A percentile compares a stretch with the other conserved stretches of the same genome.
These are phyloP conservation scores for Prunus yedoensis DNA, from an alignment of 331 rosid genomes.

Conservation along the genomic window DNA sequence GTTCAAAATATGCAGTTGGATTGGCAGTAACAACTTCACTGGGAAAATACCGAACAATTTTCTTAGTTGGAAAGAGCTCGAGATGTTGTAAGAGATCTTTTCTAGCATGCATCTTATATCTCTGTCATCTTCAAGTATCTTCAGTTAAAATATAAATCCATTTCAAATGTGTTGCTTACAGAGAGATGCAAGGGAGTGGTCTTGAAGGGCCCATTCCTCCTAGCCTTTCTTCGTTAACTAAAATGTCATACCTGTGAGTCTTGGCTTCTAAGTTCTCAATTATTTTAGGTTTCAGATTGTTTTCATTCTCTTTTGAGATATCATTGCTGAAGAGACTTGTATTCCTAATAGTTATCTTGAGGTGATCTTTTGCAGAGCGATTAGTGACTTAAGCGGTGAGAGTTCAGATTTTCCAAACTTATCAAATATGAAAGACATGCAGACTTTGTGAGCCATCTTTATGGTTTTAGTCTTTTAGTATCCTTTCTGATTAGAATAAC, in stretches of 20 bases:
- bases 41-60: too few relatives aligned
- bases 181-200: slow-evolving; percentile 32
- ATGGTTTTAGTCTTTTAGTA: background rate
- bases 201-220: slow-evolving; percentile 27
- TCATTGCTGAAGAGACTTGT: background rate
- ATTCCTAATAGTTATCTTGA: background rate
- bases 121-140: background rate
- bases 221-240: slow-evolving; percentile 7
- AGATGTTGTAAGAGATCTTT: too few relatives aligned
- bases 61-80: too few relatives aligned
- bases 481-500: background rate
- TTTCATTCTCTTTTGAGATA: background rate
- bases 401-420: slow-evolving; percentile 15
- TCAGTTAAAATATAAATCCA: background rate
- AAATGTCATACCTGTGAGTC: slow-evolving; percentile 24
- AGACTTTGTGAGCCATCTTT: slow-evolving; percentile 14
- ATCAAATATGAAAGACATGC: slow-evolving; percentile 5
- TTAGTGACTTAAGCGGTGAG: slow-evolving; percentile 9
- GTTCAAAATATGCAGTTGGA: too few relatives aligned
- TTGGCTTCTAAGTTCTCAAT: background rate
- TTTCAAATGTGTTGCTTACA: background rate
- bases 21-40: too few relatives aligned
- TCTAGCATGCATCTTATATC: background rate
- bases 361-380: slow-evolving; percentile 1
- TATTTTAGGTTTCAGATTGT: background rate